Evolutionary conservation across 176 grass and related monocot genomes (phyloP).

Genomic region (Coix lacrymajobi): DNA sequence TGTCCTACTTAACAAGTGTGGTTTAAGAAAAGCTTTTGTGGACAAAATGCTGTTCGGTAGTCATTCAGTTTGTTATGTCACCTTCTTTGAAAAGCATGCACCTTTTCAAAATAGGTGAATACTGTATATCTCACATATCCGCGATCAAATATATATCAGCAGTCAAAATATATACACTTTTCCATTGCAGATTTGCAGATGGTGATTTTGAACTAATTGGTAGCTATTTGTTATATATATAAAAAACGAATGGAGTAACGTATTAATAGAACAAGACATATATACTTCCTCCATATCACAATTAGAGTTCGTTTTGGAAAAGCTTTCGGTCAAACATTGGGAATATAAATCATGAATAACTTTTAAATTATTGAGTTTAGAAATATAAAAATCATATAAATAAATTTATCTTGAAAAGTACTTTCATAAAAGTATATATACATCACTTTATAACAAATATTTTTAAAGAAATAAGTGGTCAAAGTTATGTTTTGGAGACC

Average conservation of each 20-base stretch:
- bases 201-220: background rate
- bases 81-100: conserved; percentile 30
- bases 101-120: background rate
- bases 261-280: background rate
- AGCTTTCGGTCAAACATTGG: no score
- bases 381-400: no score
- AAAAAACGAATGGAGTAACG: background rate
- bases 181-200: background rate
- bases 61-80: conserved; percentile 55
- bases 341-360: no score
- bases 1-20: conserved; percentile 33
- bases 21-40: conserved; percentile 40
- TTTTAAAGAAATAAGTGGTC: no score
- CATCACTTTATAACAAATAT: no score
- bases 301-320: no score
- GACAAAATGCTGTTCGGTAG: conserved; percentile 34
- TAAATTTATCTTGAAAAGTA: no score
- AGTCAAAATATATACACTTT: background rate
- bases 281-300: no score
- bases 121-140: background rate
- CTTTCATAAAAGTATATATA: no score
- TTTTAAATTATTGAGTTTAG: no score
- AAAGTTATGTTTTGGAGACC: no score
- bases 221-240: background rate
- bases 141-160: conserved; percentile 32